Evolutionary conservation across 2,329 filamentous ascomycete genomes (phyloP).

Genomic region (Ceratocystis ficicola): DNA sequence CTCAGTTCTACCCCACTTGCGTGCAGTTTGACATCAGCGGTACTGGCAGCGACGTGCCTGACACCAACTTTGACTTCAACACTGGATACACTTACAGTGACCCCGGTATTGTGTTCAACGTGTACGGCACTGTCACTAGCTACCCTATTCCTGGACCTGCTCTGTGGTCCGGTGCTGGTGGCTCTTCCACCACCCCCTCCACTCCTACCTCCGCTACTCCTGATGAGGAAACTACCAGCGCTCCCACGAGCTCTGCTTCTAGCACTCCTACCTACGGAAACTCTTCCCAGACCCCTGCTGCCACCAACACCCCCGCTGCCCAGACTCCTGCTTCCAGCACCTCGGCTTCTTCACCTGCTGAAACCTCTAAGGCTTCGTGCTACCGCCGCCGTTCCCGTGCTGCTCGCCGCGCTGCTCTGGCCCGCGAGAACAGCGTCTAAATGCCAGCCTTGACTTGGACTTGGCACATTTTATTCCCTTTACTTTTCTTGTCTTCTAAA

Average conservation of each 20-base stretch:
- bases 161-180: constrained; percentile 27
- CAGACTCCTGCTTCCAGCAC: constrained; percentile 13
- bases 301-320: too few relatives aligned
- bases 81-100: constrained; percentile 46
- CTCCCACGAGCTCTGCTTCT: background rate
- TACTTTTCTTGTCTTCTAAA: background rate
- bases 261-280: constrained; percentile 14
- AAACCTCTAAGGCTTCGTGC: constrained; percentile 11
- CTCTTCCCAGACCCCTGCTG: background rate
- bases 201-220: background rate
- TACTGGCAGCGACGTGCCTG: constrained; percentile 33
- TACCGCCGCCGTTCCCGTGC: constrained; percentile 22
- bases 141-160: constrained; percentile 31
- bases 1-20: constrained; percentile 41
- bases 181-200: background rate
- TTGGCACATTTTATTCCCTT: background rate
- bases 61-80: constrained; percentile 36
- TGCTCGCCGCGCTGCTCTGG: constrained; percentile 22
- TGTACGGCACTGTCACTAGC: constrained; percentile 35
- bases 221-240: background rate
- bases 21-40: constrained; percentile 38
- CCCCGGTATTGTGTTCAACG: constrained; percentile 46
- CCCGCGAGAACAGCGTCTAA: background rate
- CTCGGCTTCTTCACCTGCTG: constrained; percentile 13
- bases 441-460: background rate